Percentiles rank a stretch among this genome's conserved stretches.
phyloP scores from a whole-genome alignment of 2,329 filamentous ascomycete genomes.

The Magnaporthiopsis incrustans region DNA sequence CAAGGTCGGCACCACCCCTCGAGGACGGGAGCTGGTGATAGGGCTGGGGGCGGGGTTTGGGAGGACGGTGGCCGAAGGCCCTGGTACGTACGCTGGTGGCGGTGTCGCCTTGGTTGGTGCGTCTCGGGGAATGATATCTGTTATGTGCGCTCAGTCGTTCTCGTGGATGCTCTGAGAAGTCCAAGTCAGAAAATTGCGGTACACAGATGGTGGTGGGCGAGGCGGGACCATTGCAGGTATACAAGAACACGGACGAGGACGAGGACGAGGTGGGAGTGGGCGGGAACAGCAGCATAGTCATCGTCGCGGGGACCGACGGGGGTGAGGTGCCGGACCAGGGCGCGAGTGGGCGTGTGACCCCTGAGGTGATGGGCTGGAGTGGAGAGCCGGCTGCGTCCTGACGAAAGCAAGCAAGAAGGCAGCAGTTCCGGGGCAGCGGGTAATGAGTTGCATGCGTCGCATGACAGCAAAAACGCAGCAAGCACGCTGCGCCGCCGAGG shows the following conservation, averaged over 20 bases:
- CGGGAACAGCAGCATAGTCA: not conserved
- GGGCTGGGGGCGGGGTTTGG: no score
- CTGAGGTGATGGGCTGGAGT: not conserved
- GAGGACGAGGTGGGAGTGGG: not conserved
- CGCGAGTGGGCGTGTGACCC: not conserved
- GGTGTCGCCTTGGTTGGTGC: not conserved
- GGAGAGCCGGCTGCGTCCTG: not conserved
- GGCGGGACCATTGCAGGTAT: not conserved
- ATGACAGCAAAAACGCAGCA: not conserved
- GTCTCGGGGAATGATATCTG: not conserved
- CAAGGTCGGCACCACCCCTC: not conserved
- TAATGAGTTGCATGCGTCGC: not conserved
- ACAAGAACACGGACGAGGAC: not conserved
- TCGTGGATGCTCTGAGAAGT: not conserved
- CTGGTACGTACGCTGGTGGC: no score
- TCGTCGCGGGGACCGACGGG: not conserved
- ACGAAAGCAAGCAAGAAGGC: not conserved
- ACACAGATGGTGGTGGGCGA: not conserved
- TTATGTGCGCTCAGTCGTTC: not conserved
- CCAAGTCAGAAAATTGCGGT: not conserved
- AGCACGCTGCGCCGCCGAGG: not conserved
- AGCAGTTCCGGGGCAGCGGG: not conserved
- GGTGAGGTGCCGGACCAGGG: not conserved
- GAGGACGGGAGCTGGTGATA: not conserved
- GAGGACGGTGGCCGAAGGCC: not conserved